Evolutionary conservation across 1,284 basidiomycete genomes (phyloP), one percentile per base, ranked within the genome.

Genomic region (Sutorius eximius): DNA sequence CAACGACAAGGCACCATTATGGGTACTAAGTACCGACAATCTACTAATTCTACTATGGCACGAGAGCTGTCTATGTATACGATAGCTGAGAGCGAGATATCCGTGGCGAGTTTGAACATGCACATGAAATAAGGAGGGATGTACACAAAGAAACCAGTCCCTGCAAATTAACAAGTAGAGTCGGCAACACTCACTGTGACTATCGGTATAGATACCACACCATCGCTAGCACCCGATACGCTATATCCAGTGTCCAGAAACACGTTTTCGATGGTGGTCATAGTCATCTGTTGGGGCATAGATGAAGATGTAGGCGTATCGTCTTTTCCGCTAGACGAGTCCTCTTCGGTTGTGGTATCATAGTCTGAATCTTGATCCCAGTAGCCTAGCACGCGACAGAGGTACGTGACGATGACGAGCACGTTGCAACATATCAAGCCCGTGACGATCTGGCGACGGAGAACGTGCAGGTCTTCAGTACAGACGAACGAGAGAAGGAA

Each of bases 401-500:
- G 32, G 32, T 60, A 59, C 2, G 63, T 69, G 41, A 38, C 53
- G 18, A 62, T 47, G 33, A 66, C 55, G 27, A 66, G 45, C 3
- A 58, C 7, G n/a, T 65, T 64, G 42, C 60, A 65, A 9, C 46
- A 44, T 7, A 65, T 38, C 24, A 61, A 40, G n/a, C 52, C 58
- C 12, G 40, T 24, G 2, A 51, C 53, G 27, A 58, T 20, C 66
- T 69, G 40, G 50, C 2, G 6, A 40, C n/a, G 20, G 18, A 33
- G n/a, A 36, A 10, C 18, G 24, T 29, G 3, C 16, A 9, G 11
- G 10, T 50, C 8, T 45, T 57, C 13, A 56, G 49, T 40, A 18
- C 7, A 10, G 34, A 13, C 22, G 37, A n/a, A n/a, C 5, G n/a
- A 22, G 4, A 29, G 16, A 18, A 34, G 20, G 15, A n/a, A 3